phyloP scores from a whole-genome alignment of 208 protist species.

The Tritrichomonas musculus region DNA sequence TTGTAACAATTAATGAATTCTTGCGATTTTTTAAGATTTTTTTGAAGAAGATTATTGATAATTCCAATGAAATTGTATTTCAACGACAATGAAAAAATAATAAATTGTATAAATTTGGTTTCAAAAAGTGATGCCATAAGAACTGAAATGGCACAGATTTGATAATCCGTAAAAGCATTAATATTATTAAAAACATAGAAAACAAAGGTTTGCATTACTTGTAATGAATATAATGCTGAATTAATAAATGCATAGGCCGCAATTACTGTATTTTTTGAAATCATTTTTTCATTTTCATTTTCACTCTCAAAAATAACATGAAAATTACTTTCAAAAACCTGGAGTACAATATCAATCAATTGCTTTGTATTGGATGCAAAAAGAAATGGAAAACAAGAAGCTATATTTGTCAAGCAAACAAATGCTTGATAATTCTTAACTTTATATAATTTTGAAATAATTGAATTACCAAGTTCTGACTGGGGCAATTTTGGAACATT shows the following conservation, averaged over 20 bases:
- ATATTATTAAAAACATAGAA: not conserved
- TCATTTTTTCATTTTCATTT: no score
- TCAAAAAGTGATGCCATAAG: not conserved
- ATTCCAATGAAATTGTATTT: not conserved
- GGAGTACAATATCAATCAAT: not conserved
- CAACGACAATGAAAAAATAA: not conserved
- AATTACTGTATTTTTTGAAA: not conserved
- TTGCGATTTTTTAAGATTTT: no score
- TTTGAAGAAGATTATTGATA: not conserved
- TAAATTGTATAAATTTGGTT: not conserved
- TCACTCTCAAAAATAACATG: no score
- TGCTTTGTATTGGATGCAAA: not conserved
- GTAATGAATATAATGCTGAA: not conserved
- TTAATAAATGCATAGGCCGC: not conserved
- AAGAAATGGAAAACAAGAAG: not conserved
- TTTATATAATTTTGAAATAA: no score
- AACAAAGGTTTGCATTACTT: not conserved
- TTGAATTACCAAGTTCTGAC: no score
- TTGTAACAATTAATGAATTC: no score
- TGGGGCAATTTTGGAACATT: no score
- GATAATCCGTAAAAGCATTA: not conserved
- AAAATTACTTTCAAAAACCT: not conserved
- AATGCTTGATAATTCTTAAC: not conserved
- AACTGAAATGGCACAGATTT: not conserved
- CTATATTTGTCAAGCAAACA: not conserved